phyloP scores from a whole-genome alignment of 306 rosid genomes.

The Prosopis cineraria region DNA sequence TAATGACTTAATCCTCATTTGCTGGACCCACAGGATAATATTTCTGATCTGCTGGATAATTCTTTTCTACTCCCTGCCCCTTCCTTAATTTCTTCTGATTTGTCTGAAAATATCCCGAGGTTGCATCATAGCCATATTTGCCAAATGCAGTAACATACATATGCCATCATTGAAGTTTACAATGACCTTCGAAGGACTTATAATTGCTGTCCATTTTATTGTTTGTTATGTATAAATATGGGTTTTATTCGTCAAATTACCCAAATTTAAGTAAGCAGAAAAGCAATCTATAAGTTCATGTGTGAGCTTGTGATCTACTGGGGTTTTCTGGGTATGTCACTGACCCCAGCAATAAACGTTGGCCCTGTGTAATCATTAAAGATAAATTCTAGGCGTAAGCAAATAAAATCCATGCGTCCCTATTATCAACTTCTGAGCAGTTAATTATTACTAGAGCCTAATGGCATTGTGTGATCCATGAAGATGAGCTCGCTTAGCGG shows the following conservation, averaged over 20 bases:
- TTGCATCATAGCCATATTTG: too few species aligned
- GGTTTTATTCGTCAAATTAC: not conserved
- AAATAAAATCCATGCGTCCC: not conserved
- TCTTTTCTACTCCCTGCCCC: too few species aligned
- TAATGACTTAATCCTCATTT: too few species aligned
- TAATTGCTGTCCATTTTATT: not conserved
- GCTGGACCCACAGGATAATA: too few species aligned
- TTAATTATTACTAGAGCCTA: not conserved
- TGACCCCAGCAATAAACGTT: not conserved
- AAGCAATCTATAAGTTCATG: not conserved
- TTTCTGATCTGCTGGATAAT: too few species aligned
- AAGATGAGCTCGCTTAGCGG: not conserved
- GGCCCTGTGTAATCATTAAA: not conserved
- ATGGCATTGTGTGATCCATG: not conserved
- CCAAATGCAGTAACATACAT: not conserved
- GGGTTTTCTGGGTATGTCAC: not conserved
- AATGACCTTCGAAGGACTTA: not conserved
- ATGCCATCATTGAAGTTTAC: not conserved
- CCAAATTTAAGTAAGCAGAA: not conserved
- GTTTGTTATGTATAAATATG: not conserved
- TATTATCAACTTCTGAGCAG: not conserved
- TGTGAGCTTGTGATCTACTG: constrained; percentile 1
- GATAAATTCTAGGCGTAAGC: not conserved
- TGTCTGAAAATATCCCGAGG: too few species aligned
- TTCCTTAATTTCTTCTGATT: too few species aligned